Percentiles rank a stretch among this genome's conserved stretches.
Conservation (phyloP, 1,284 basidiomycete species). For the Irpex sp. region DNA sequence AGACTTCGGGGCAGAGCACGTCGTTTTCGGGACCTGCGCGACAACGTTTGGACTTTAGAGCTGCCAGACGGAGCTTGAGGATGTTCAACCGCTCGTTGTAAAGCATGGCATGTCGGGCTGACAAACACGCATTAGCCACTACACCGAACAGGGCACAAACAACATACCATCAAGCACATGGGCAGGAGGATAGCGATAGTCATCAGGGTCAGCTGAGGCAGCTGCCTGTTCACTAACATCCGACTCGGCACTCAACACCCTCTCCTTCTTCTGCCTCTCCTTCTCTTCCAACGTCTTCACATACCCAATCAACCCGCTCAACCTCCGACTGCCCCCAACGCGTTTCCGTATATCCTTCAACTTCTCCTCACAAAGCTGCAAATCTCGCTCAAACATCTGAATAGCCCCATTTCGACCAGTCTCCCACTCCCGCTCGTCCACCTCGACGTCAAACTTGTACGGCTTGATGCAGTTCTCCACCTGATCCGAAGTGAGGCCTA, state of each 20-base stretch:
- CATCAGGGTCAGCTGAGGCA: conserved; percentile 38
- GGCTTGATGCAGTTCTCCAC: conserved; percentile 99
- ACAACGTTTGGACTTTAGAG: conserved; percentile 88
- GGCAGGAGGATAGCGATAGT: conserved; percentile 85
- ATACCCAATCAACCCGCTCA: conserved; percentile 79
- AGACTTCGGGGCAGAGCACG: conserved; percentile 93
- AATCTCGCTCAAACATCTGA: conserved; percentile 81
- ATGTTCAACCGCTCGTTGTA: conserved; percentile 81
- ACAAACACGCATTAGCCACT: conserved; percentile 7
- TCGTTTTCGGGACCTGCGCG: conserved; percentile 83
- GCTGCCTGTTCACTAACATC: conserved; percentile 44
- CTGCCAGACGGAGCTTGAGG: conserved; percentile 80
- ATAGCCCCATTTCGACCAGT: conserved; percentile 74
- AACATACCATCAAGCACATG: conserved; percentile 84
- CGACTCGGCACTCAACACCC: conserved; percentile 36
- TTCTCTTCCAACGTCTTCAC: conserved; percentile 82
- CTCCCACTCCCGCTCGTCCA: conserved; percentile 92
- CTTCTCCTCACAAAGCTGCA: conserved; percentile 82
- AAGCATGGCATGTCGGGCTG: conserved; percentile 89
- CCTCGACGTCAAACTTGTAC: conserved; percentile 95
- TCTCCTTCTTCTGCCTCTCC: conserved; percentile 66
- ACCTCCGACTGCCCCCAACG: conserved; percentile 80
- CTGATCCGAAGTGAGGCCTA: conserved; percentile 92
- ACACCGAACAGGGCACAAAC: conserved; percentile 1
- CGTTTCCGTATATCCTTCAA: conserved; percentile 81